Evolutionary conservation across 2,329 filamentous ascomycete species (phyloP).

Genomic region (Pseudogymnoascus sp.): DNA sequence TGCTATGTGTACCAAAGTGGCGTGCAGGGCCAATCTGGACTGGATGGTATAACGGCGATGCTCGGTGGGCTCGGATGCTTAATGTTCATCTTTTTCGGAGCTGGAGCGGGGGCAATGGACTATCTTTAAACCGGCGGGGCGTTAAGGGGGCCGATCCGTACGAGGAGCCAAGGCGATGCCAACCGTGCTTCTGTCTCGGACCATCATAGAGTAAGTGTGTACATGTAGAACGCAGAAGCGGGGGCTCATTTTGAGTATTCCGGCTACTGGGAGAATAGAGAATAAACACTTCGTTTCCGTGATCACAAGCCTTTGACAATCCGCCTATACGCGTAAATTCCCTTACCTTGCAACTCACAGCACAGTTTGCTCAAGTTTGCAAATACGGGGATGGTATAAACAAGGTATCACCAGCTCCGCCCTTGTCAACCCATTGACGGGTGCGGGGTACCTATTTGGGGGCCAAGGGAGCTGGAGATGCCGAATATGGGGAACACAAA

Average conservation of each 20-base stretch:
- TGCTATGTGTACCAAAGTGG: background rate
- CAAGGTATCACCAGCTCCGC: background rate
- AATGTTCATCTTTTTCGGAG: background rate
- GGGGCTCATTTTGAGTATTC: background rate
- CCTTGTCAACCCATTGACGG: background rate
- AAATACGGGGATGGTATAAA: background rate
- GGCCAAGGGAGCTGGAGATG: background rate
- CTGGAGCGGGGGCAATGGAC: background rate
- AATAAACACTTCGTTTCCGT: background rate
- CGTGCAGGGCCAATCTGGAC: background rate
- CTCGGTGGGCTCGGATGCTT: background rate
- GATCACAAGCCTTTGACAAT: background rate
- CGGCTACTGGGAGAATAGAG: background rate
- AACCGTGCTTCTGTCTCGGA: background rate
- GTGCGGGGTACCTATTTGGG: background rate
- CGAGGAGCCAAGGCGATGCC: background rate
- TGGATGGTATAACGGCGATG: background rate
- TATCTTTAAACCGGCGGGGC: background rate
- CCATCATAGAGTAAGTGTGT: background rate
- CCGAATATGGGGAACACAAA: background rate
- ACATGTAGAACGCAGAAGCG: background rate
- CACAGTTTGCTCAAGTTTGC: background rate
- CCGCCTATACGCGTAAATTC: background rate
- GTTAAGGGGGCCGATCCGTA: background rate
- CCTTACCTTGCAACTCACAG: background rate